Conservation (phyloP, 202 grass and related monocot species). For the Musa balbisiana region DNA sequence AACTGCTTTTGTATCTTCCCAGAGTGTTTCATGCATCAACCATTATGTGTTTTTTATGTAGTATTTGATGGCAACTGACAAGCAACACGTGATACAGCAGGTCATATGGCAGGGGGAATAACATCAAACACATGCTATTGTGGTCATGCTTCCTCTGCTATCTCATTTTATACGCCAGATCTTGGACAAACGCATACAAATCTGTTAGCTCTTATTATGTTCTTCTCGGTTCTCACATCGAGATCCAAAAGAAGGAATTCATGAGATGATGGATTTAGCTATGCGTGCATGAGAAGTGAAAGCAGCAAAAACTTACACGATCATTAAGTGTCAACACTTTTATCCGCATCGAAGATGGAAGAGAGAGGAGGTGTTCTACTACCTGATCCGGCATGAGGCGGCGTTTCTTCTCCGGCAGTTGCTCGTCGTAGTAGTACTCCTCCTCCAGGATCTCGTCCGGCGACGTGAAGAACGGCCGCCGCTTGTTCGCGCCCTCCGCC, state of each 20-base stretch:
- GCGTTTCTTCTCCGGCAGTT: slow-evolving; percentile 32
- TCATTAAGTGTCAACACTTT: too few relatives aligned
- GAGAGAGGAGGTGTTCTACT: not conserved
- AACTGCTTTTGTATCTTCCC: too few relatives aligned
- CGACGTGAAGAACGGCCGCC: slow-evolving; percentile 26
- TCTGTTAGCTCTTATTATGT: not conserved
- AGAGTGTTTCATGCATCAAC: too few relatives aligned
- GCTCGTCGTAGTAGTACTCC: slow-evolving; percentile 25
- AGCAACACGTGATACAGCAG: not conserved
- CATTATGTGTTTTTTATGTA: too few relatives aligned
- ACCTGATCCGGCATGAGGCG: slow-evolving; percentile 42
- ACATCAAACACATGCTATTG: not conserved
- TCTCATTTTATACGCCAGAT: not conserved
- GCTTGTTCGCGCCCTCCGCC: not conserved
- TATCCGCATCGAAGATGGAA: not conserved
- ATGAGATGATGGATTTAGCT: too few relatives aligned
- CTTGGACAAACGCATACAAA: too few relatives aligned
- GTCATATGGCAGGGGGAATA: not conserved
- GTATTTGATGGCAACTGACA: not conserved
- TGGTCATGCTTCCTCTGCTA: not conserved
- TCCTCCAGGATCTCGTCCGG: slow-evolving; percentile 26
- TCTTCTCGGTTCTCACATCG: not conserved
- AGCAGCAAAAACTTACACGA: not conserved
- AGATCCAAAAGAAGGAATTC: too few relatives aligned
- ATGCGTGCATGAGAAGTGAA: too few relatives aligned